These are phyloP conservation scores for Cucurbita maxima DNA, from an alignment of 306 rosid genomes.

Conservation along the genomic window DNA sequence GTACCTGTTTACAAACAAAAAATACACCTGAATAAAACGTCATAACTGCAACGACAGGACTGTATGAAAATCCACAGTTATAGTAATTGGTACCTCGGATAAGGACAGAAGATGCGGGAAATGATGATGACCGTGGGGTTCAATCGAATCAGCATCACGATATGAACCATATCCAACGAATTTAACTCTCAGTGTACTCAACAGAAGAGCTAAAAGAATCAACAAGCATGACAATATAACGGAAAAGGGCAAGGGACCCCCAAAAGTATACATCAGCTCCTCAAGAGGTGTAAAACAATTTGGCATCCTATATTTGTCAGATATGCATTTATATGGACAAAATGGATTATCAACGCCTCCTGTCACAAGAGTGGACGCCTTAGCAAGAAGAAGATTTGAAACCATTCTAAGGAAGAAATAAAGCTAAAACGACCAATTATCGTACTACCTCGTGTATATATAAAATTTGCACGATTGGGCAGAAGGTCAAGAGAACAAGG, in stretches of 20 bases:
- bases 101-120: conserved; percentile 89
- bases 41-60: background rate
- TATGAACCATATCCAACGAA: conserved; percentile 62
- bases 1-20: conserved; percentile 34
- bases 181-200: conserved; percentile 63
- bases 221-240: conserved; percentile 51
- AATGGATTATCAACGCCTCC: conserved; percentile 60
- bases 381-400: conserved; percentile 5
- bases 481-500: conserved; percentile 87
- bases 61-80: conserved; percentile 2
- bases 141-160: conserved; percentile 50
- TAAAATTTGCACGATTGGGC: conserved; percentile 84
- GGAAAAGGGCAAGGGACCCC: conserved; percentile 85
- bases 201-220: conserved; percentile 51
- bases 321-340: conserved; percentile 80
- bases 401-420: background rate
- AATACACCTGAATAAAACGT: background rate
- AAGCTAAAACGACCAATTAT: conserved; percentile 5
- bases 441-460: conserved; percentile 63
- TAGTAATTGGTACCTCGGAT: conserved; percentile 48
- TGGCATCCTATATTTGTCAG: conserved; percentile 90
- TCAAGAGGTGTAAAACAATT: conserved; percentile 91
- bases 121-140: conserved; percentile 46
- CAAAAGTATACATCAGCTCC: conserved; percentile 84
- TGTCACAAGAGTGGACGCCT: conserved; percentile 18